Conservation (phyloP, 331 rosid genomes). For the Malus hybrid region DNA sequence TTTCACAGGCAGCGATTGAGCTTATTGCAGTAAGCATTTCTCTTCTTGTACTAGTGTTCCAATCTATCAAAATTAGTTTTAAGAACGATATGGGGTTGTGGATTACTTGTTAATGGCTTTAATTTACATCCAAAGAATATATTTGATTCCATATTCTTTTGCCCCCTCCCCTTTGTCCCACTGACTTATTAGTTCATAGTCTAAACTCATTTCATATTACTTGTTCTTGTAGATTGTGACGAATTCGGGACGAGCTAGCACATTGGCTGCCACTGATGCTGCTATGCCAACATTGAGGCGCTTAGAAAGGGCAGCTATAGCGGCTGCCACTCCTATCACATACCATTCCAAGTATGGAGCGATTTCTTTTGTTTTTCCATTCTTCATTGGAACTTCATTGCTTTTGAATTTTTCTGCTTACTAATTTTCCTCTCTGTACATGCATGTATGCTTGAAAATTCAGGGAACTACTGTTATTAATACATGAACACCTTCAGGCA, state of each 20-base stretch:
- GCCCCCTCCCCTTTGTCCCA: not conserved
- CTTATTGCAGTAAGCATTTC: slow-evolving; percentile 70
- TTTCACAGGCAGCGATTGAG: slow-evolving; percentile 98
- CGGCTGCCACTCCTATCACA: slow-evolving; percentile 99
- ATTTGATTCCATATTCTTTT: not conserved
- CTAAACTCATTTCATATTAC: not conserved
- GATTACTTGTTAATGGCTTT: no score
- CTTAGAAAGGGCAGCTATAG: slow-evolving; percentile 98
- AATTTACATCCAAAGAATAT: no score
- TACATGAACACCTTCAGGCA: slow-evolving; percentile 96
- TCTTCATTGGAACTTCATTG: not conserved
- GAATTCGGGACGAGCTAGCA: slow-evolving; percentile 97
- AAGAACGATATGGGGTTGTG: not conserved
- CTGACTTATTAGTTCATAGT: not conserved
- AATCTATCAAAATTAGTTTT: not conserved
- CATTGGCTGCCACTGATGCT: slow-evolving; percentile 95
- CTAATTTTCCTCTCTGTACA: not conserved
- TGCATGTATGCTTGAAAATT: slow-evolving; percentile 8
- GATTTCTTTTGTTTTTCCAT: not conserved
- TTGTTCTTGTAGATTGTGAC: slow-evolving; percentile 70
- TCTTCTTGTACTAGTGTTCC: not conserved
- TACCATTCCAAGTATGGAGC: slow-evolving; percentile 73
- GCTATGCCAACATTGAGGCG: slow-evolving; percentile 98
- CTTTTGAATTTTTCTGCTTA: not conserved
- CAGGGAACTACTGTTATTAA: slow-evolving; percentile 88